Evolutionary conservation across 2,329 filamentous ascomycete genomes (phyloP).

Genomic region (Daldinia sp.): DNA sequence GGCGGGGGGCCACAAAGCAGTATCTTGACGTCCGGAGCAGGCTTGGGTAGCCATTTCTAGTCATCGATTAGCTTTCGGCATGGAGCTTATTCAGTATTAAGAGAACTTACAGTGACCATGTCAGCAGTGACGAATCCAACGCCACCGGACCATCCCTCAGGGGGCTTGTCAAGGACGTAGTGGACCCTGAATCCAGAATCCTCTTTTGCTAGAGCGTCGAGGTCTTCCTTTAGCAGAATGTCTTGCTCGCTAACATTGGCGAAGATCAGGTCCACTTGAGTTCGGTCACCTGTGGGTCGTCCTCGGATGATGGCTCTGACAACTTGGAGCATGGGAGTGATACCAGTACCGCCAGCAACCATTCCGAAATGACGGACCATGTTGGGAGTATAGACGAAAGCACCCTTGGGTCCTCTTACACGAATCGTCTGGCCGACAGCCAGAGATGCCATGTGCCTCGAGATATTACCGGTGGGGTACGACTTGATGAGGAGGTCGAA

Average conservation of each 20-base stretch:
- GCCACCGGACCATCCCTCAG: slow-evolving; percentile 88
- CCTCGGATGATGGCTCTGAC: slow-evolving; percentile 89
- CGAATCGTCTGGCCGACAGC: slow-evolving; percentile 87
- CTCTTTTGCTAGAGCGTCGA: slow-evolving; percentile 79
- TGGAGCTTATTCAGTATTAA: not conserved
- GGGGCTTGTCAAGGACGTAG: slow-evolving; percentile 97
- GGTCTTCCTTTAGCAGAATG: slow-evolving; percentile 90
- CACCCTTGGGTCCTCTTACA: slow-evolving; percentile 93
- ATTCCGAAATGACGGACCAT: slow-evolving; percentile 97
- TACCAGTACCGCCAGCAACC: slow-evolving; percentile 97
- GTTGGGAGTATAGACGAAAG: slow-evolving; percentile 96
- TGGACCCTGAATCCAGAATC: slow-evolving; percentile 86
- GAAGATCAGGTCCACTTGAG: slow-evolving; percentile 93
- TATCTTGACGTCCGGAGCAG: slow-evolving; percentile 89
- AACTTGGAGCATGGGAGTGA: slow-evolving; percentile 98
- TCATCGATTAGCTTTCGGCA: slow-evolving; percentile 39
- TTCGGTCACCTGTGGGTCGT: slow-evolving; percentile 79
- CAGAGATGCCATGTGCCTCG: slow-evolving; percentile 85
- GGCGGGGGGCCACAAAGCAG: slow-evolving; percentile 94
- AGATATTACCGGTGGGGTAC: slow-evolving; percentile 97
- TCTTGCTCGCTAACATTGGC: slow-evolving; percentile 95
- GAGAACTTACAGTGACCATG: slow-evolving; percentile 80
- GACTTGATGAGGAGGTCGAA: slow-evolving; percentile 98
- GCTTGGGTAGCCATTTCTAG: slow-evolving; percentile 80
- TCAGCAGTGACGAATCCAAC: slow-evolving; percentile 95